A percentile compares a stretch with the other conserved stretches of the same genome.
phyloP scores from a whole-genome alignment of 176 grass and related monocot genomes.

The Lolium perenne region DNA sequence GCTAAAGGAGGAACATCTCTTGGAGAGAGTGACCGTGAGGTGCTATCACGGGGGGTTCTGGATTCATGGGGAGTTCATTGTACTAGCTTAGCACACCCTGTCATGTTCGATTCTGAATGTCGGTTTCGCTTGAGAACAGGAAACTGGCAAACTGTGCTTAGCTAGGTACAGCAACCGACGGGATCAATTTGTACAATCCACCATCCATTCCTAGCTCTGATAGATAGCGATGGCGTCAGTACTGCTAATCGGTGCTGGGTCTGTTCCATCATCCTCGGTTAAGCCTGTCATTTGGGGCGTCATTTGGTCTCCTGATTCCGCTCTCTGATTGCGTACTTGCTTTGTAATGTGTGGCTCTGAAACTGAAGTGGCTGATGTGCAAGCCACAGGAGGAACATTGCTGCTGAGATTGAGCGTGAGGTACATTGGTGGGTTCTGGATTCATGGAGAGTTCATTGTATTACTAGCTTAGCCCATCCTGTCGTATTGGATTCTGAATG shows the following conservation, averaged over 20 bases:
- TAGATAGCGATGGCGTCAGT: constrained; percentile 8
- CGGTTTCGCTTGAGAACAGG: not conserved
- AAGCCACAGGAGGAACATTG: not conserved
- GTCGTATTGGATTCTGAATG: constrained; percentile 20
- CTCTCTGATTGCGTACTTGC: not conserved
- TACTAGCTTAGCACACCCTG: not conserved
- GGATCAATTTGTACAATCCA: no score
- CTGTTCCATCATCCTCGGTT: constrained; percentile 11
- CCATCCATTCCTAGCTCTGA: no score
- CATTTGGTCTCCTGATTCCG: not conserved
- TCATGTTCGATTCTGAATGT: constrained; percentile 23
- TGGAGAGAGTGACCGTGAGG: not conserved
- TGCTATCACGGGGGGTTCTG: not conserved
- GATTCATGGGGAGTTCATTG: constrained; percentile 18
- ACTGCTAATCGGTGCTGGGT: not conserved
- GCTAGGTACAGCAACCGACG: not conserved
- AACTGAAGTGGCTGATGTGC: not conserved
- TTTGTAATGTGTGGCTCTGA: not conserved
- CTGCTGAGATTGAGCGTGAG: not conserved
- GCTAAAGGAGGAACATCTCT: not conserved
- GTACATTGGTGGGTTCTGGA: not conserved
- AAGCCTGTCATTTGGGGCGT: constrained; percentile 20
- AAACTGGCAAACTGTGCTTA: not conserved
- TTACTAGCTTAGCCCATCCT: not conserved
- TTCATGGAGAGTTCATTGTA: constrained; percentile 20